Percentiles rank a stretch among this genome's conserved stretches.
phyloP scores from a whole-genome alignment of 2,329 filamentous ascomycete genomes.

The Keithomyces neogunnii region DNA sequence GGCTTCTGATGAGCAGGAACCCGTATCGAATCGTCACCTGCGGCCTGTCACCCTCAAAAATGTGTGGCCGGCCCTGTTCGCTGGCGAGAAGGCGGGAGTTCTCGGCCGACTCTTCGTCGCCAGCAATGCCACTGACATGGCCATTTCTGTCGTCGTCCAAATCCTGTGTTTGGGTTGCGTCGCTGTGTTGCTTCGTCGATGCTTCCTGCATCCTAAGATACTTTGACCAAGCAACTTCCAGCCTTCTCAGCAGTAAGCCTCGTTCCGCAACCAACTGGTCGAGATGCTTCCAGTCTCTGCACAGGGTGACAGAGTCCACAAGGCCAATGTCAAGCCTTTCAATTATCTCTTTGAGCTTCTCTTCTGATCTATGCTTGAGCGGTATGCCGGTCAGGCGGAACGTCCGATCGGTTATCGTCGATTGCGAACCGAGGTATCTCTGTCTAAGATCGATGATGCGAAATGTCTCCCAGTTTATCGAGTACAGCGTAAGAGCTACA shows the following conservation, averaged over 20 bases:
- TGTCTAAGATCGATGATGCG: conserved; percentile 81
- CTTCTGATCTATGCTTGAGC: conserved; percentile 65
- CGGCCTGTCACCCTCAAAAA: conserved; percentile 46
- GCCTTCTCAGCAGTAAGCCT: conserved; percentile 53
- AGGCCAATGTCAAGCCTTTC: conserved; percentile 83
- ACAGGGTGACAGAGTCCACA: conserved; percentile 80
- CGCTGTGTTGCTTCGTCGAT: conserved; percentile 6
- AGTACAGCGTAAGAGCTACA: conserved; percentile 70
- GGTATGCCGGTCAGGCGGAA: conserved; percentile 89
- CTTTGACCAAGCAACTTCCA: conserved; percentile 79
- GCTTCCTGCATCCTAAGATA: conserved; percentile 32
- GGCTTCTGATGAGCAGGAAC: conserved; percentile 60
- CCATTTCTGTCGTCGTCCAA: conserved; percentile 13
- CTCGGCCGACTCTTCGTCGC: conserved; percentile 42
- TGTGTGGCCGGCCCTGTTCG: conserved; percentile 20
- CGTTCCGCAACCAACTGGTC: conserved; percentile 67
- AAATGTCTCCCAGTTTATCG: conserved; percentile 75
- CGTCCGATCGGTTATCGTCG: conserved; percentile 91
- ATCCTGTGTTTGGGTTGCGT: conserved; percentile 6
- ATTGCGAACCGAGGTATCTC: conserved; percentile 85
- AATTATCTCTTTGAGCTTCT: conserved; percentile 75
- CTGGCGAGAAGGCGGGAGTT: conserved; percentile 51
- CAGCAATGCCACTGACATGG: conserved; percentile 18
- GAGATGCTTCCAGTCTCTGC: conserved; percentile 76
- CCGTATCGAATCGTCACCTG: conserved; percentile 72